A percentile compares a stretch with the other conserved stretches of the same genome.
phyloP scores from a whole-genome alignment of 169 alveolate genomes.

The Cryptosporidium ryanae region DNA sequence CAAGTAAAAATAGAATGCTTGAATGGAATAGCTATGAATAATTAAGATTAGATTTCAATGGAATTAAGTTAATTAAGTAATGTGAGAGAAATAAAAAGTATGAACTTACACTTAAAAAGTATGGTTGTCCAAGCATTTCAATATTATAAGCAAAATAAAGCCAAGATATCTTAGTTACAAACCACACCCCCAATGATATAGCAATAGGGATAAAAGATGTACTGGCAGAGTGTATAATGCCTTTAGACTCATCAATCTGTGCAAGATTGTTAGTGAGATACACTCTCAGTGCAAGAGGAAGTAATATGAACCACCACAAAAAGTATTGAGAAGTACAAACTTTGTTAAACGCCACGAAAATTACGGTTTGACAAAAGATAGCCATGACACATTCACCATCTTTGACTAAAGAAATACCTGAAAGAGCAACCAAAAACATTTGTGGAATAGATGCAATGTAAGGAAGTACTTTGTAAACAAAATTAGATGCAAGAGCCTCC shows the following conservation, averaged over 20 bases:
- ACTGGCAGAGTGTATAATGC: conserved; percentile 40
- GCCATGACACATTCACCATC: conserved; percentile 80
- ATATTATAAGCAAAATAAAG: conserved; percentile 77
- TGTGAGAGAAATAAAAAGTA: neutral
- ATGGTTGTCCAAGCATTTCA: conserved; percentile 77
- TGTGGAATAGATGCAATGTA: conserved; percentile 84
- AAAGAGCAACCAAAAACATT: conserved; percentile 77
- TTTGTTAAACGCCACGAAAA: conserved; percentile 94
- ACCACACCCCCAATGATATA: conserved; percentile 77
- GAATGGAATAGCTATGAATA: conserved; percentile 78
- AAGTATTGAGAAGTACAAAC: conserved; percentile 95
- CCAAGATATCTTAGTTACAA: conserved; percentile 80
- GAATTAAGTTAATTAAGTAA: neutral
- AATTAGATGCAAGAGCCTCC: conserved; percentile 69
- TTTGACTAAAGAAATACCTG: conserved; percentile 82
- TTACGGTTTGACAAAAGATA: conserved; percentile 86
- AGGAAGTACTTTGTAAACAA: conserved; percentile 77
- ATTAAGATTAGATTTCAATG: neutral
- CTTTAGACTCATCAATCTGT: conserved; percentile 56
- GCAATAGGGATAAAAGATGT: conserved; percentile 38
- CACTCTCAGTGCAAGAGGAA: conserved; percentile 83
- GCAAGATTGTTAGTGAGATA: conserved; percentile 76
- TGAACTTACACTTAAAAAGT: conserved; percentile 76
- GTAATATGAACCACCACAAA: conserved; percentile 88
- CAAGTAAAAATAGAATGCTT: conserved; percentile 76